Evolutionary conservation across 495 filamentous ascomycete species (phyloP), one percentile per base, ranked within the genome.

Genomic region (Podospora pseudopauciseta): DNA sequence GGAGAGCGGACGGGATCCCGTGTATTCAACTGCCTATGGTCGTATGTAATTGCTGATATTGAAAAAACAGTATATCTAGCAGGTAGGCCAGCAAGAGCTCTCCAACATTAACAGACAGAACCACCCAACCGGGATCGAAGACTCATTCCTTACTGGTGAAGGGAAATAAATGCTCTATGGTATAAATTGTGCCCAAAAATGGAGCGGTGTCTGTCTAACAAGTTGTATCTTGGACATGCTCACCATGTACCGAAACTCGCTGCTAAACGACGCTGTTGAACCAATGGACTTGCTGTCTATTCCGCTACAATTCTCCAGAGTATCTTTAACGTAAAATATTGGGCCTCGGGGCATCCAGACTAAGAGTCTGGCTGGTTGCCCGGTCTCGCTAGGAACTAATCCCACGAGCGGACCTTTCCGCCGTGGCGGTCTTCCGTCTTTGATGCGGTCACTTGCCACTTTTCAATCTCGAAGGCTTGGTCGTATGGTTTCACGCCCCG

Each of bases 1-100:
- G 80, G 75, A 80, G 81, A 84, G 79, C 81, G 80, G 79, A 83
- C 81, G 81, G 81, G 81, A 82, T 80, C 76, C 80, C 79, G 78
- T 15, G 55, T 20, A 15, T 26, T 58, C 55, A 15, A 58, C 55
- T 58, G 19, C 23, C 16, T 58, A 58, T 58, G 55, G 55, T 58
- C 55, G 55, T 58, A 58, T 58, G 55, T 58, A 1, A 5, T 49
- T 9, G 13, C 0, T 1, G 13, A 2, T 49, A 11, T 49, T 13
- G 39, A 49, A 7, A 7, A 7, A 32, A 32, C 3, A 7, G 1
- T 1, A 32, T 32, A 5, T 32, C 0, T 6, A 32, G 30, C 30
- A 32, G 3, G 1, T 32, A 23, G 30, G 30, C 1, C 7, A 7
- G 7, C 30, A 7, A 32, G 4, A 4, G 30, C 30, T 32, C 30